phyloP scores from a whole-genome alignment of 805 yeast genomes.

The Teunomyces pallodes region DNA sequence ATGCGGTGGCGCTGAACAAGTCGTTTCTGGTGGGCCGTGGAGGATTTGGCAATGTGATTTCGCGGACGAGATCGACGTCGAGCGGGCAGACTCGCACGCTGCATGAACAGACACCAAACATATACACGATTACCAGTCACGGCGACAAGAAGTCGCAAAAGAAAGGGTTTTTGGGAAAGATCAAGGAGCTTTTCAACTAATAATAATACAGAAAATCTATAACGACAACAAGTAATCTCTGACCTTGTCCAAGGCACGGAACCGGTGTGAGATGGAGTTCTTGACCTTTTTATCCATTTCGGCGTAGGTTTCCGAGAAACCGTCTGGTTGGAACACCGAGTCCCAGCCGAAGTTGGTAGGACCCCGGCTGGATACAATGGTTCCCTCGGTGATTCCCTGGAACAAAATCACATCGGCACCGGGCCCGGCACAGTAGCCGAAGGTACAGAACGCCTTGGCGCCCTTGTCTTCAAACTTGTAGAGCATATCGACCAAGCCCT shows the following conservation, averaged over 20 bases:
- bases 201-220: neutral
- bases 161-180: slow-evolving; percentile 42
- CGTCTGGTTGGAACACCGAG: slow-evolving; percentile 81
- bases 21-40: slow-evolving; percentile 60
- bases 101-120: slow-evolving; percentile 13
- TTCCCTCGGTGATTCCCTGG: slow-evolving; percentile 82
- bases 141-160: slow-evolving; percentile 25
- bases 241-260: slow-evolving; percentile 73
- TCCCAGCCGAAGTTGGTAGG: slow-evolving; percentile 93
- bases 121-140: slow-evolving; percentile 36
- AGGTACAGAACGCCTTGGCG: slow-evolving; percentile 88
- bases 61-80: slow-evolving; percentile 26
- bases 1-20: slow-evolving; percentile 44
- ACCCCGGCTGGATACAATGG: slow-evolving; percentile 75
- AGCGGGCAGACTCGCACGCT: slow-evolving; percentile 17
- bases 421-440: slow-evolving; percentile 86
- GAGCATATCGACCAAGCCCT: slow-evolving; percentile 74
- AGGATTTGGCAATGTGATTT: slow-evolving; percentile 60
- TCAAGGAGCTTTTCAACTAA: slow-evolving; percentile 26
- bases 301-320: slow-evolving; percentile 69
- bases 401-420: slow-evolving; percentile 70
- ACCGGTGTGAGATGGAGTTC: slow-evolving; percentile 85
- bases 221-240: slow-evolving; percentile 45
- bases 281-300: slow-evolving; percentile 79
- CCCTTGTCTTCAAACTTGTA: slow-evolving; percentile 77